Base-by-base conservation (phyloP, 108 stramenopile species). In the Cyclostephanos invisitatus region DNA sequence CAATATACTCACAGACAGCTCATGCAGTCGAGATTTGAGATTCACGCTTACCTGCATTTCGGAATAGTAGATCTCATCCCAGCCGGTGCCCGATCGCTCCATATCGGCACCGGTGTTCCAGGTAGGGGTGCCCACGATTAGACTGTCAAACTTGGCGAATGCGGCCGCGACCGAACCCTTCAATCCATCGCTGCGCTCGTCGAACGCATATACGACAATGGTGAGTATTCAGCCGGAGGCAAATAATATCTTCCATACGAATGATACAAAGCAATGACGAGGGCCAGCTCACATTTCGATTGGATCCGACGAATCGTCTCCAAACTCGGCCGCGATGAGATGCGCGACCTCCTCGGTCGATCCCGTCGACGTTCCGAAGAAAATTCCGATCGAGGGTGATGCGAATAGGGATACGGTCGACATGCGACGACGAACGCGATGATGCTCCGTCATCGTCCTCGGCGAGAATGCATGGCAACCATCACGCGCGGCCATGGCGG, bases 31-130 rank as follows among this genome's bases (percentile, higher is more conserved):
- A 46, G 20, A 62, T 70, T 35, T 24, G 17, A 46, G 20, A 62
- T 70, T 35, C 15, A 35, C 44, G 38, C 56, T 73, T 2, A 49
- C 79, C 53, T 77, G 67, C 82, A 95, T 83, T 50, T 84, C 78
- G 4, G 66, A 62, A 58, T 92, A 92, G 67, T 95, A 95, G 21
- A 95, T 74, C 71, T 92, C 94, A 78, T 95, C 94, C 94, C 94
- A 95, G n/a, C 90, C 91, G 42, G 91, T 92, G 17, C 94, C 94
- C n/a, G 82, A 84, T 25, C 95, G 82, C 68, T 93, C 89, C 18
- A 65, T 83, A 54, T 96, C 92, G 9, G 91, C 88, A 27, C 87
- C 89, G 18, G 89, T 88, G 62, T 88, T 87, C 90, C 90, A 91
- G 27, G 88, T 89, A 18, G 87, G 86, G 5, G 86, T 89, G 2